phyloP scores from a whole-genome alignment of 768 basidiomycete species.

The Tephrocybe sp. region DNA sequence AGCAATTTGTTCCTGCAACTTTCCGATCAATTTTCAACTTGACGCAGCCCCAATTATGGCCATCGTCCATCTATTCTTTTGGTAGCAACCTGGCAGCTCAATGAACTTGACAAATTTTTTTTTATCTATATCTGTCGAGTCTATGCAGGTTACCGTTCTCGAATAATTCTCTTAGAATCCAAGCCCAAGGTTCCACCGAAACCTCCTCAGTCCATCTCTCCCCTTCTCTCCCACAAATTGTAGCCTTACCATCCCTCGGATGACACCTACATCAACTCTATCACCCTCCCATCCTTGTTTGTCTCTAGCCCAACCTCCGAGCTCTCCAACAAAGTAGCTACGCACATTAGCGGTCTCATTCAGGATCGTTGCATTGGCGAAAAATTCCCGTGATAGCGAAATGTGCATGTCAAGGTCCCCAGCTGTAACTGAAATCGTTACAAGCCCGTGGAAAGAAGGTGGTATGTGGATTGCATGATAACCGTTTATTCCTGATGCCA shows the following conservation, averaged over 20 bases:
- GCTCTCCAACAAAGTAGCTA: conserved; percentile 35
- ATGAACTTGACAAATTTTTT: no score
- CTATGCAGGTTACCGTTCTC: no score
- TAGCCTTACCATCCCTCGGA: conserved; percentile 22
- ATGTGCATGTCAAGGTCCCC: conserved; percentile 39
- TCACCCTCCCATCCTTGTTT: conserved; percentile 27
- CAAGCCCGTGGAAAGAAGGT: conserved; percentile 40
- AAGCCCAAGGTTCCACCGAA: conserved; percentile 18
- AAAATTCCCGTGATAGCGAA: conserved; percentile 29
- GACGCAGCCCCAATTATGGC: no score
- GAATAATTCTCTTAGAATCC: no score
- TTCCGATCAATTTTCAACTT: no score
- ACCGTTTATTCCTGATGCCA: conserved; percentile 28
- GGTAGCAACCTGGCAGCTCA: no score
- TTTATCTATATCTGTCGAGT: no score
- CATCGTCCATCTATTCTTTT: no score
- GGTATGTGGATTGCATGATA: conserved; percentile 39
- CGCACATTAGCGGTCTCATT: conserved; percentile 31
- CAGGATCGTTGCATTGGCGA: conserved; percentile 29
- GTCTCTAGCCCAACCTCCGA: conserved; percentile 22
- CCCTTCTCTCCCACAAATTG: conserved; percentile 23
- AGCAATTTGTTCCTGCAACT: no score
- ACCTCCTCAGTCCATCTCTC: conserved; percentile 20
- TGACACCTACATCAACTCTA: conserved; percentile 21
- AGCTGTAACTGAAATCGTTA: conserved; percentile 34